Percentiles rank a stretch among this genome's conserved stretches.
phyloP scores from a whole-genome alignment of 129 eudicot genomes.

The Oenanthe sinensis region DNA sequence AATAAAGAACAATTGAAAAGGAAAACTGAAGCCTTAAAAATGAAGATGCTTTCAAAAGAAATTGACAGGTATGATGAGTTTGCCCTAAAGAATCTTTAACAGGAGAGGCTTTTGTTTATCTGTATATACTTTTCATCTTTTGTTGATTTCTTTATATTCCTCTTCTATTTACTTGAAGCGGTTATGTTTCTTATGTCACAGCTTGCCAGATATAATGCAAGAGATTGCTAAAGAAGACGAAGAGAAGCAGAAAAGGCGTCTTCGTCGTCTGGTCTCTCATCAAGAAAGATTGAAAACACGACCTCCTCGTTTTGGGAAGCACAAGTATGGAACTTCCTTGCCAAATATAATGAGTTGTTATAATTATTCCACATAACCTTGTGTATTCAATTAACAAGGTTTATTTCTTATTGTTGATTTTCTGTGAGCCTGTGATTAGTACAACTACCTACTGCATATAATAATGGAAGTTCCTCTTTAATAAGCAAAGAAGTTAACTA shows the following conservation, averaged over 20 bases:
- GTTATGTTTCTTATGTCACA: conserved; percentile 18
- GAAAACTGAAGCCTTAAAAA: conserved; percentile 54
- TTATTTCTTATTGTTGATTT: too few relatives aligned
- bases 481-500: neutral
- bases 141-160: neutral
- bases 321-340: conserved; percentile 41
- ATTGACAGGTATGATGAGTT: conserved; percentile 52
- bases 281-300: conserved; percentile 58
- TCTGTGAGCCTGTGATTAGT: too few relatives aligned
- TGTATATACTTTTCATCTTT: neutral
- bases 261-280: conserved; percentile 59
- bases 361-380: too few relatives aligned
- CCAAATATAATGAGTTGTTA: neutral
- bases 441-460: neutral
- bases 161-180: neutral
- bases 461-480: neutral
- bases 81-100: neutral
- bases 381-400: too few relatives aligned
- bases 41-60: conserved; percentile 46
- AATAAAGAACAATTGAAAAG: conserved; percentile 43
- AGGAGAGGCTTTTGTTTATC: neutral
- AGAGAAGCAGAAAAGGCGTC: conserved; percentile 62
- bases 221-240: conserved; percentile 82
- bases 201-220: conserved; percentile 63
- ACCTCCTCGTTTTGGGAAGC: conserved; percentile 83